Evolutionary conservation across 2,329 filamentous ascomycete genomes (phyloP).

Genomic region (Talaromyces funiculosus): DNA sequence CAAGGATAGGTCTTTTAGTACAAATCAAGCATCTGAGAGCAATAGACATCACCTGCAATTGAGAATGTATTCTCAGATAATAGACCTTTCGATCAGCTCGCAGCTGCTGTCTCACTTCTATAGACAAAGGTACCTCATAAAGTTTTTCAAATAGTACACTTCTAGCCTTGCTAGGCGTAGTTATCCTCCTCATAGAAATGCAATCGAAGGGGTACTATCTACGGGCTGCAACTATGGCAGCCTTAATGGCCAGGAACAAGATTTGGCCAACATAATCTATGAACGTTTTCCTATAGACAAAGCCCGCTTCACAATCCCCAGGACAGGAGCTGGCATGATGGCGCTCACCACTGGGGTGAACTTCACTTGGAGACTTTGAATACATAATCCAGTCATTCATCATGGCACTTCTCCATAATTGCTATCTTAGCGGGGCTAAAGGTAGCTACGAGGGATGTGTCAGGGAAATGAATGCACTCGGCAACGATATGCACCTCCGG

Average conservation of each 20-base stretch:
- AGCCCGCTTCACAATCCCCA: conserved; percentile 59
- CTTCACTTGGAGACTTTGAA: no score
- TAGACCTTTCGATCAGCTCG: conserved; percentile 24
- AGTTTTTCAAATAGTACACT: conserved; percentile 59
- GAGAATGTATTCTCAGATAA: no score
- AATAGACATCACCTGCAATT: no score
- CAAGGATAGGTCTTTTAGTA: no score
- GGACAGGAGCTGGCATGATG: conserved; percentile 31
- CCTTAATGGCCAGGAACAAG: conserved; percentile 48
- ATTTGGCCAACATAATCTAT: conserved; percentile 50
- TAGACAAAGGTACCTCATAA: conserved; percentile 40
- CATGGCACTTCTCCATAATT: no score
- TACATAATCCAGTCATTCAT: no score
- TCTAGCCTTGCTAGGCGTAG: conserved; percentile 64
- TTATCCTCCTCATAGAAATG: conserved; percentile 49
- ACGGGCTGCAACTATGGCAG: conserved; percentile 53
- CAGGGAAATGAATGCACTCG: no score
- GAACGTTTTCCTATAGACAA: conserved; percentile 51
- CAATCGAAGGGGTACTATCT: conserved; percentile 44
- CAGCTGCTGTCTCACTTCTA: conserved; percentile 26
- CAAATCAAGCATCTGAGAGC: no score
- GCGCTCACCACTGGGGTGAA: no score
- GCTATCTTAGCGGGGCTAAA: no score
- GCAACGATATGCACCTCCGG: no score
- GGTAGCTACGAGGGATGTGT: no score